Conservation (phyloP, 1,284 basidiomycete genomes). For the Heterobasidion parviporum region DNA sequence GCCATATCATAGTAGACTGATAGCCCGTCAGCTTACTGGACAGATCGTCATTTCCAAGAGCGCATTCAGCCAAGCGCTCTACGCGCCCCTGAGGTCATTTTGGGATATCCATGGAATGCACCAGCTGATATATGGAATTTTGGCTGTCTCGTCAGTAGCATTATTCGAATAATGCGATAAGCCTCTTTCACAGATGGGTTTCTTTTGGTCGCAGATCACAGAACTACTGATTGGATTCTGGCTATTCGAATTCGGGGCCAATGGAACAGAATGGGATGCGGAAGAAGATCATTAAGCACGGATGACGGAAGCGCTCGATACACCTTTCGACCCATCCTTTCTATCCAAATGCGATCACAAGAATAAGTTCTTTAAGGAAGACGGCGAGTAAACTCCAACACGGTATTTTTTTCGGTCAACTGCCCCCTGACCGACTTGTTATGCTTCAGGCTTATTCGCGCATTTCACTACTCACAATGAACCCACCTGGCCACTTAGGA, state of each 20-base stretch:
- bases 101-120: constrained; percentile 22
- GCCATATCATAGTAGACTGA: not conserved
- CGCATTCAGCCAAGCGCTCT: constrained; percentile 24
- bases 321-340: constrained; percentile 5
- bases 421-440: not conserved
- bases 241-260: constrained; percentile 11
- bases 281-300: constrained; percentile 9
- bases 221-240: constrained; percentile 14
- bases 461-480: not conserved
- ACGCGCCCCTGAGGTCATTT: constrained; percentile 28
- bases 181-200: not conserved
- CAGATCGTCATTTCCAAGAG: constrained; percentile 8
- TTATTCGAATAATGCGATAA: not conserved
- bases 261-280: constrained; percentile 1
- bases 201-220: constrained; percentile 8
- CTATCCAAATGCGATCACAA: constrained; percentile 4
- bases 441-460: not conserved
- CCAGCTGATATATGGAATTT: constrained; percentile 29
- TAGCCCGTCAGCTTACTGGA: constrained; percentile 8
- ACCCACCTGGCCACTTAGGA: not conserved
- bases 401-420: not conserved
- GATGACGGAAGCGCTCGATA: constrained; percentile 8
- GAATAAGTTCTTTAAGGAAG: constrained; percentile 7
- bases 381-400: not conserved
- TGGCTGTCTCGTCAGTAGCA: constrained; percentile 21